Percentiles rank a stretch among this genome's conserved stretches.
Conservation (phyloP, 306 rosid species). For the Quercus ilex region DNA sequence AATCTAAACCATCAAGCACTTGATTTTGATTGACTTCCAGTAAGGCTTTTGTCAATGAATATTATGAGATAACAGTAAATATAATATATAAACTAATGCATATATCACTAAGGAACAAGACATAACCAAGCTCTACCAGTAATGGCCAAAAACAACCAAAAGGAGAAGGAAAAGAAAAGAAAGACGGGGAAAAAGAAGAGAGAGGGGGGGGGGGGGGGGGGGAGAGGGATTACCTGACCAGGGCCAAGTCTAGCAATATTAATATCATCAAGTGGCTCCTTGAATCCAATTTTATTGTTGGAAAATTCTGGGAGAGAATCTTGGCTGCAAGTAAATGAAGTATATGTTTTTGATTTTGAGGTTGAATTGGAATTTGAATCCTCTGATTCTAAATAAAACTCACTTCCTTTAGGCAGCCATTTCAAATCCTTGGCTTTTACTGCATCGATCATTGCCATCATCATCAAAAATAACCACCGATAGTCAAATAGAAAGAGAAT, state of each 20-base stretch:
- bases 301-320: constrained; percentile 64
- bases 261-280: constrained; percentile 40
- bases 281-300: constrained; percentile 41
- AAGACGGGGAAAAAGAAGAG: too few species aligned
- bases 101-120: neutral
- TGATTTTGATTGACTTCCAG: neutral
- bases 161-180: neutral
- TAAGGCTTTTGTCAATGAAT: neutral
- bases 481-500: neutral
- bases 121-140: neutral
- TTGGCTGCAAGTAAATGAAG: constrained; percentile 81
- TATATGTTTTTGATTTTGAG: constrained; percentile 65
- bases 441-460: constrained; percentile 39
- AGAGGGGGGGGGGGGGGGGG: neutral
- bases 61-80: neutral
- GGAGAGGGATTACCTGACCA: constrained; percentile 80
- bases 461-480: constrained; percentile 11
- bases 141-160: neutral
- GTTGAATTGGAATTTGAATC: constrained; percentile 37
- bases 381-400: constrained; percentile 46
- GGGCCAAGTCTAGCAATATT: constrained; percentile 73
- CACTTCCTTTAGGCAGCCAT: constrained; percentile 90
- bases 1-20: neutral
- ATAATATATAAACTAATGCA: neutral
- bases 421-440: constrained; percentile 62